A percentile compares a stretch with the other conserved stretches of the same genome.
Conservation (phyloP, 257 asterid species). For the Osmanthus fragrans region DNA sequence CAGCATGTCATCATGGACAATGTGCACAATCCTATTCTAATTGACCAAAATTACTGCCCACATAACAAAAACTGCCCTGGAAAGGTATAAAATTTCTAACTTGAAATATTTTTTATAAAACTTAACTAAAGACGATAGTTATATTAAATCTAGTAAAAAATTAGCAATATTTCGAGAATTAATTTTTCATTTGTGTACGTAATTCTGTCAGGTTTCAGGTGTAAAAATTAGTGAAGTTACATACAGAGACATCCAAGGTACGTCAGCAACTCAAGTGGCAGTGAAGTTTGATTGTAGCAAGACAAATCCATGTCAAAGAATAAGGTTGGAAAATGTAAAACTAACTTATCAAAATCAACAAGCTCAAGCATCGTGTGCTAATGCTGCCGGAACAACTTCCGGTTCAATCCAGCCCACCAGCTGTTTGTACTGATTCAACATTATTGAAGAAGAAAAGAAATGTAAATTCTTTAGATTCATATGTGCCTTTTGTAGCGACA, state of each 20-base stretch:
- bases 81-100: conserved; percentile 35
- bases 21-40: conserved; percentile 63
- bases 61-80: conserved; percentile 42
- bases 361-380: conserved; percentile 42
- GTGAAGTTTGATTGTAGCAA: conserved; percentile 67
- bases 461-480: background rate
- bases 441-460: no score
- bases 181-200: background rate
- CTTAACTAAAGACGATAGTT: background rate
- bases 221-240: conserved; percentile 51
- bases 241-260: conserved; percentile 52
- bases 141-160: no score
- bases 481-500: no score
- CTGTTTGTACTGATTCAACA: conserved; percentile 33
- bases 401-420: conserved; percentile 48
- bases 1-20: conserved; percentile 52
- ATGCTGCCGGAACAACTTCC: conserved; percentile 46
- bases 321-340: conserved; percentile 40
- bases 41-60: conserved; percentile 75
- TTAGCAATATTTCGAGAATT: background rate
- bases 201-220: conserved; percentile 46
- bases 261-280: conserved; percentile 63
- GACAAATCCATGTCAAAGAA: conserved; percentile 47
- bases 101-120: background rate
- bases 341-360: conserved; percentile 33